A percentile compares a stretch with the other conserved stretches of the same genome.
Evolutionary conservation across 108 stramenopile genomes (phyloP).

Genomic region (Skeletonema costatum): DNA sequence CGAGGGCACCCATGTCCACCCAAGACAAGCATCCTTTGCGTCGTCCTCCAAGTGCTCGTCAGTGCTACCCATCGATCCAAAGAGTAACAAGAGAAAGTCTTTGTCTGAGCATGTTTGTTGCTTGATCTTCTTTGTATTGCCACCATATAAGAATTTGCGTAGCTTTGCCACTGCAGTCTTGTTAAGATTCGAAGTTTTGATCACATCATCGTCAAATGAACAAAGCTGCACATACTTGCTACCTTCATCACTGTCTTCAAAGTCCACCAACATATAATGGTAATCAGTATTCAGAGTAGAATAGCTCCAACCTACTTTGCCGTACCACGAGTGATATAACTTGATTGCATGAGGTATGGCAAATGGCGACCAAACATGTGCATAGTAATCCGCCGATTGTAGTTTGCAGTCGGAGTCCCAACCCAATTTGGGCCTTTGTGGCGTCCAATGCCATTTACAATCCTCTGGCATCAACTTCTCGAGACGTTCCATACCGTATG

Average conservation of each 20-base stretch:
- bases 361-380: constrained; percentile 26
- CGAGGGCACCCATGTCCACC: background rate
- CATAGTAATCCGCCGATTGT: constrained; percentile 8
- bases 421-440: background rate
- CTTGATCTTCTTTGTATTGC: constrained; percentile 8
- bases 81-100: constrained; percentile 14
- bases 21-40: background rate
- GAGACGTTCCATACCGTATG: background rate
- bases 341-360: constrained; percentile 19
- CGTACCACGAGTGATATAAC: constrained; percentile 9
- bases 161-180: constrained; percentile 8
- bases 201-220: constrained; percentile 9
- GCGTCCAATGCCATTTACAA: constrained; percentile 23
- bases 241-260: constrained; percentile 8
- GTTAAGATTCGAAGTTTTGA: constrained; percentile 22
- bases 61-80: constrained; percentile 28
- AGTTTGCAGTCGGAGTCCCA: constrained; percentile 15
- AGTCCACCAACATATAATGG: constrained; percentile 9
- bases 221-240: constrained; percentile 12
- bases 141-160: constrained; percentile 19
- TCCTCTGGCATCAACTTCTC: background rate
- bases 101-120: constrained; percentile 11
- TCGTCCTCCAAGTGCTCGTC: background rate
- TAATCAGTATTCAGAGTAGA: background rate
- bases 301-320: background rate